These are phyloP conservation scores for Aureobasidium leucospermi DNA, from an alignment of 2,329 filamentous ascomycete genomes.

Conservation along the genomic window DNA sequence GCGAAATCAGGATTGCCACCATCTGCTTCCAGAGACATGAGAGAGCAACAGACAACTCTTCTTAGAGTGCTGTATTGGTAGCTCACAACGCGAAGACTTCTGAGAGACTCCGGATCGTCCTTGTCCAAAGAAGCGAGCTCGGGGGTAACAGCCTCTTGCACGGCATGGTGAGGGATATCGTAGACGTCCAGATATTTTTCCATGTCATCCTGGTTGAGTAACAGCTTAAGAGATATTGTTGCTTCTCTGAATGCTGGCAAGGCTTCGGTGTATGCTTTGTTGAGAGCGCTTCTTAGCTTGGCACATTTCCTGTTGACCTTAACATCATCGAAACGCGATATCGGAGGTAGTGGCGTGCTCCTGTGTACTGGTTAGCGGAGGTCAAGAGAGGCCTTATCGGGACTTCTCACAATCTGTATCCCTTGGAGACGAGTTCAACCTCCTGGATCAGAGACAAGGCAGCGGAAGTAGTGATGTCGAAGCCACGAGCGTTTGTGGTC, in stretches of 20 bases:
- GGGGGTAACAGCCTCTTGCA: constrained; percentile 45
- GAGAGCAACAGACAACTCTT: constrained; percentile 79
- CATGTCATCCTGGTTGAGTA: constrained; percentile 73
- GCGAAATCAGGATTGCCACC: constrained; percentile 69
- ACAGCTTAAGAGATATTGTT: constrained; percentile 58
- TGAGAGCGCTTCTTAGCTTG: constrained; percentile 69
- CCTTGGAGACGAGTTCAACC: constrained; percentile 88
- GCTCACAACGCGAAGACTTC: constrained; percentile 58
- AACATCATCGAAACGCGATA: constrained; percentile 75
- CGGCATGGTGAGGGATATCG: constrained; percentile 41
- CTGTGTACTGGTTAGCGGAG: constrained; percentile 39
- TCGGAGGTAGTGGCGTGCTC: constrained; percentile 83
- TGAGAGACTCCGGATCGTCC: constrained; percentile 71
- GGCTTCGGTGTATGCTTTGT: constrained; percentile 59
- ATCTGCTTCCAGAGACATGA: constrained; percentile 78
- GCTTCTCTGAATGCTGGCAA: constrained; percentile 67
- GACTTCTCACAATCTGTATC: constrained; percentile 67
- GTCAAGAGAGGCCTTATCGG: constrained; percentile 4
- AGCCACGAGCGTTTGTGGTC: constrained; percentile 67
- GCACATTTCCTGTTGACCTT: constrained; percentile 68
- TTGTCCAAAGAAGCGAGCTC: constrained; percentile 49
- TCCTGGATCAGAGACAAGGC: constrained; percentile 81
- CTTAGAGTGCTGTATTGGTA: constrained; percentile 73
- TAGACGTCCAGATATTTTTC: constrained; percentile 82
- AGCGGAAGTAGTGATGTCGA: constrained; percentile 69